These are phyloP conservation scores for Psilocybe azurescens DNA, from an alignment of 768 basidiomycete species.

Conservation along the genomic window DNA sequence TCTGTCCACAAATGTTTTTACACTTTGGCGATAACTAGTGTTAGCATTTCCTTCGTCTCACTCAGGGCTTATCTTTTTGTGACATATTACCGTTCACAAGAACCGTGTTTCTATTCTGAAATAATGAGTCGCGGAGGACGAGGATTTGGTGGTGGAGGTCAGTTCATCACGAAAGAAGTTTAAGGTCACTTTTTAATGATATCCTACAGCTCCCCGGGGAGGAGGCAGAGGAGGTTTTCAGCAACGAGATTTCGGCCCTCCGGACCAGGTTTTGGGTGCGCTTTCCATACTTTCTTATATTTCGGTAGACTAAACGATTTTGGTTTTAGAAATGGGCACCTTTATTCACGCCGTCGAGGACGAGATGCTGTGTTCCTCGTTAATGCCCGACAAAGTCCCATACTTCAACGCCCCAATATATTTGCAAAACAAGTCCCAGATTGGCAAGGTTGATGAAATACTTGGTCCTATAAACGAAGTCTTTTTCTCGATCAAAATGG, in stretches of 20 bases:
- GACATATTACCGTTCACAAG: neutral
- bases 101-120: neutral
- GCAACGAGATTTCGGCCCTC: slow-evolving; percentile 78
- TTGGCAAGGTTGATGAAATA: slow-evolving; percentile 99
- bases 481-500: slow-evolving; percentile 97
- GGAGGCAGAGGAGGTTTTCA: slow-evolving; percentile 74
- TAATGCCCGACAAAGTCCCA: slow-evolving; percentile 89
- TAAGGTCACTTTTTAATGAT: slow-evolving; percentile 9
- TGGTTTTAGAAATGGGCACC: slow-evolving; percentile 80
- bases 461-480: slow-evolving; percentile 99
- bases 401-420: slow-evolving; percentile 99
- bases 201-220: slow-evolving; percentile 43
- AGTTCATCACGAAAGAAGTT: slow-evolving; percentile 4
- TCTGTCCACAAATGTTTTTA: slow-evolving; percentile 8
- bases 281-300: neutral
- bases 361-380: slow-evolving; percentile 94
- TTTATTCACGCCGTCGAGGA: slow-evolving; percentile 97
- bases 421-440: slow-evolving; percentile 92
- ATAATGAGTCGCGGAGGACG: slow-evolving; percentile 52
- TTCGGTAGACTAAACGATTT: neutral
- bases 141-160: slow-evolving; percentile 61
- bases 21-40: neutral
- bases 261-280: slow-evolving; percentile 77
- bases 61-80: neutral
- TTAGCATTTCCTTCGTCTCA: neutral